Conservation (phyloP, 352 stramenopile genomes). For the Globisporangium radiosum region DNA sequence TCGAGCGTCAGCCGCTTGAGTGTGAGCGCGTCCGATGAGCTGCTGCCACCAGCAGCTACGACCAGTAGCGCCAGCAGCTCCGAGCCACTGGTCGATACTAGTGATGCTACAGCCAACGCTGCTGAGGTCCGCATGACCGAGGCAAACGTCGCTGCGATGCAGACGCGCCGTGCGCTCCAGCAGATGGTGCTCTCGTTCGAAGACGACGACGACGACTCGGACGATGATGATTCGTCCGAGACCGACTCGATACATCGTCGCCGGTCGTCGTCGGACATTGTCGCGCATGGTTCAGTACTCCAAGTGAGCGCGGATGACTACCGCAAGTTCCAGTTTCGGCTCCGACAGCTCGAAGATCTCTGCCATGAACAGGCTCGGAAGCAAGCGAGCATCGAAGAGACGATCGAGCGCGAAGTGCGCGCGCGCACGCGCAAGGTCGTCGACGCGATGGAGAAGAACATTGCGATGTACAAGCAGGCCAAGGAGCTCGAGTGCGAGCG, state of each 20-base stretch:
- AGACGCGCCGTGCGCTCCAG: slow-evolving; percentile 76
- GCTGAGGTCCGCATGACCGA: slow-evolving; percentile 38
- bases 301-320: slow-evolving; percentile 66
- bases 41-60: slow-evolving; percentile 15
- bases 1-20: not conserved
- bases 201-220: slow-evolving; percentile 61
- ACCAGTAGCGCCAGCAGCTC: not conserved
- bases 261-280: slow-evolving; percentile 13
- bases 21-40: not conserved
- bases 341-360: slow-evolving; percentile 72
- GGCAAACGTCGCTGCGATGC: slow-evolving; percentile 54
- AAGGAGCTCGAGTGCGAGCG: slow-evolving; percentile 77
- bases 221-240: slow-evolving; percentile 57
- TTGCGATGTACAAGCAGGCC: slow-evolving; percentile 80
- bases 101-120: too few relatives aligned
- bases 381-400: slow-evolving; percentile 67
- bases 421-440: slow-evolving; percentile 55
- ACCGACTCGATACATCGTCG: slow-evolving; percentile 5
- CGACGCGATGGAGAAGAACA: slow-evolving; percentile 77
- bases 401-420: slow-evolving; percentile 72
- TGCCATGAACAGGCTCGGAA: slow-evolving; percentile 62
- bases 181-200: slow-evolving; percentile 82
- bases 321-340: slow-evolving; percentile 77
- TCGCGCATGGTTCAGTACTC: slow-evolving; percentile 24
- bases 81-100: slow-evolving; percentile 5